These are phyloP conservation scores for Lolium rigidum DNA, from an alignment of 176 grass and related monocot genomes.

Conservation along the genomic window DNA sequence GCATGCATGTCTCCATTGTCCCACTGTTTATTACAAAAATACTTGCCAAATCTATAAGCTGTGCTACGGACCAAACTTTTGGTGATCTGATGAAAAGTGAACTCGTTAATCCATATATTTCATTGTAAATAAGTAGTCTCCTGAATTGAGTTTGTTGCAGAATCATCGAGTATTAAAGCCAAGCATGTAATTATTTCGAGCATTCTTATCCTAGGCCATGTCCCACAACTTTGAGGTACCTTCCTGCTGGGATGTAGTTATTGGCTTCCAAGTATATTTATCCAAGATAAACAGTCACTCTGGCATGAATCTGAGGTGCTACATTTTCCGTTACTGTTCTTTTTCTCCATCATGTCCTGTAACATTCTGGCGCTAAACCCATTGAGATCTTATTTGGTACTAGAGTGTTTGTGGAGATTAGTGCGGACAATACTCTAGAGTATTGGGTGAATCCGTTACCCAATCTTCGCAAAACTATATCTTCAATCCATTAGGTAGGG, in stretches of 20 bases:
- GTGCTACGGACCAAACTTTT: not conserved
- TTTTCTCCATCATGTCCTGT: slow-evolving; percentile 27
- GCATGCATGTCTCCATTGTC: not conserved
- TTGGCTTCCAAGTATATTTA: slow-evolving; percentile 31
- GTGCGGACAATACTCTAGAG: too few relatives aligned
- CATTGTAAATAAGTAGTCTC: not conserved
- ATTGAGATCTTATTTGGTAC: too few relatives aligned
- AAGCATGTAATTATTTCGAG: slow-evolving; percentile 9
- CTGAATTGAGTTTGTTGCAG: slow-evolving; percentile 24
- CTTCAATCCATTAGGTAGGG: too few relatives aligned
- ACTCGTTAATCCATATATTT: slow-evolving; percentile 13
- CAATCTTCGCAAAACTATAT: too few relatives aligned
- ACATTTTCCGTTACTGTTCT: slow-evolving; percentile 1
- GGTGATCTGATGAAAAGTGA: slow-evolving; percentile 1
- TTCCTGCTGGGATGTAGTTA: slow-evolving; percentile 35
- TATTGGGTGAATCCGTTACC: too few relatives aligned
- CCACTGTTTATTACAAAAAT: slow-evolving; percentile 10
- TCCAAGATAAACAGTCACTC: slow-evolving; percentile 35
- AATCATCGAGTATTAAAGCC: slow-evolving; percentile 27
- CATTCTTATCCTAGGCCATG: not conserved
- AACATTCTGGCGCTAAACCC: not conserved
- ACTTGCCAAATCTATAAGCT: slow-evolving; percentile 1
- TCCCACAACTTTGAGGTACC: slow-evolving; percentile 23
- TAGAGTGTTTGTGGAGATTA: too few relatives aligned
- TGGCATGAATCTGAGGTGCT: slow-evolving; percentile 21